Conservation (phyloP, 2,329 filamentous ascomycete genomes). For the Sordariomycetes sp. region DNA sequence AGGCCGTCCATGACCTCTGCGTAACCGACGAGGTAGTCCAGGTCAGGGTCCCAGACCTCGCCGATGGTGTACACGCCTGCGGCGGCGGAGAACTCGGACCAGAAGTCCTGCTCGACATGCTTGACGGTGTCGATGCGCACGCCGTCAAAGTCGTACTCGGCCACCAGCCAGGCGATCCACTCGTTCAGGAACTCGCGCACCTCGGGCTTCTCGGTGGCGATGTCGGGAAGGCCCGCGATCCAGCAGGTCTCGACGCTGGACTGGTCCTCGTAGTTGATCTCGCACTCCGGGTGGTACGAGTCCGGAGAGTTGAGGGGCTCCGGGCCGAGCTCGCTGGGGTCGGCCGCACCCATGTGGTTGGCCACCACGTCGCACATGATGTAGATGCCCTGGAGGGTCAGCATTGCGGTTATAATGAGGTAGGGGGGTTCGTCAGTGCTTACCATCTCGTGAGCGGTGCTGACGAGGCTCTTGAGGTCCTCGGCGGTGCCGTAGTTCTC, state of each 20-base stretch:
- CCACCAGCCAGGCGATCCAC: conserved; percentile 50
- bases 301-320: conserved; percentile 35
- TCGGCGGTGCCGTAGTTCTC: conserved; percentile 44
- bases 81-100: conserved; percentile 38
- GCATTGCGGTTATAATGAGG: conserved; percentile 5
- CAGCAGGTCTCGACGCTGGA: conserved; percentile 37
- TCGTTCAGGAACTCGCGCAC: conserved; percentile 39
- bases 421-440: not conserved
- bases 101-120: conserved; percentile 50
- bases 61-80: conserved; percentile 50
- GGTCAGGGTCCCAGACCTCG: conserved; percentile 46
- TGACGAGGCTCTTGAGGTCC: conserved; percentile 46
- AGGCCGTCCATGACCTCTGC: conserved; percentile 44
- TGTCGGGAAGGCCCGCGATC: conserved; percentile 49
- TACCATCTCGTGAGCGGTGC: conserved; percentile 46
- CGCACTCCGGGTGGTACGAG: conserved; percentile 52
- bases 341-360: conserved; percentile 45
- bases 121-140: conserved; percentile 52
- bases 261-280: conserved; percentile 43
- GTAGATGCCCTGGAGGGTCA: conserved; percentile 23
- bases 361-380: conserved; percentile 53
- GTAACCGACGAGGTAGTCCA: conserved; percentile 39
- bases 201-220: conserved; percentile 40
- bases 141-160: conserved; percentile 51
- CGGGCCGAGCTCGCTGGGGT: conserved; percentile 33